Base-by-base conservation (phyloP, 306 rosid species). In the Fragaria nilgerrensis region DNA sequence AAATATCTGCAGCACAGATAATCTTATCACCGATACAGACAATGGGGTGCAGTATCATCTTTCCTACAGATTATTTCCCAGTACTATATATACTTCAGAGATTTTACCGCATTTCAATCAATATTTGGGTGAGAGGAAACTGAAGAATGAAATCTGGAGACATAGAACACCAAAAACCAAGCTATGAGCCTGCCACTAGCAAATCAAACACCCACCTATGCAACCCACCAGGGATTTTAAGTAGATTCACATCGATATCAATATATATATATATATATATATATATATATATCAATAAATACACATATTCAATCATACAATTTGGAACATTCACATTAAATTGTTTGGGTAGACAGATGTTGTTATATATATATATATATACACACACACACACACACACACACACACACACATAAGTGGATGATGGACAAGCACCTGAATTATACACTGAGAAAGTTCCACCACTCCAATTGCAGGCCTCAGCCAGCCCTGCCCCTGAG, bases 401-500 rank as follows among this genome's bases (percentile, higher is more conserved):
- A n/a, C n/a, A n/a, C n/a, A n/a, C n/a, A n/a, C n/a, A n/a, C n/a
- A 61, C 44, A 61, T 44, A 61, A 45, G 44, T 29, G 44, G 61
- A 75, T 75, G 25, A 20, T 29, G 34, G 34, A 29, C 61, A 27
- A 68, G 85, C 79, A 96, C 99, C 97, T 96, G 99, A 86, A 96
- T 89, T 81, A 96, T 85, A 78, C 96, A 91, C 82, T 96, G 99
- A 76, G 97, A 92, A 80, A 96, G 98, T 84, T 96, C 99, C 48
- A 91, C 86, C 53, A 96, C 98, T 75, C 99, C 98, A 72, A 87
- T 84, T n/a, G 98, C 93, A 82, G 99, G 98, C 84, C 99, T 91
- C 87, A 96, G 88, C 98, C 99, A 96, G 66, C 99, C 99, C 72
- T 91, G 97, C 73, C 99, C 99, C 86, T 91, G 98, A 83, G 93